Conservation (phyloP, 1,139 yeast genomes). For the Saccharomyces hybrid region DNA sequence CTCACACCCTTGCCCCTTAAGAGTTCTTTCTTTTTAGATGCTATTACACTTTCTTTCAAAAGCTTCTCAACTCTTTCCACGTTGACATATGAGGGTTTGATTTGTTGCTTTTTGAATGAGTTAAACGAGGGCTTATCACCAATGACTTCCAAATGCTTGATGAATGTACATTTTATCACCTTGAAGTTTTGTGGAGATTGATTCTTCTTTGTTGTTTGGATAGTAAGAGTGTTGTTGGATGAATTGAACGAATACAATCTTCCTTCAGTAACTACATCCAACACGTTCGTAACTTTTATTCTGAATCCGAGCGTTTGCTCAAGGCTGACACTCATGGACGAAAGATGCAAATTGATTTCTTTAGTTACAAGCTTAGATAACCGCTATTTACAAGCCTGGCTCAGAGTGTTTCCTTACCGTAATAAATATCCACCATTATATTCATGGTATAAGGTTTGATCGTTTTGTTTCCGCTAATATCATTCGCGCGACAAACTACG, state of each 20-base stretch:
- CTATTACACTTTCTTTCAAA: constrained; percentile 19
- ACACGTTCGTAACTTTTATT: constrained; percentile 52
- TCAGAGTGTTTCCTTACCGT: not conserved
- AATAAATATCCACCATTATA: not conserved
- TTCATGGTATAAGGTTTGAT: not conserved
- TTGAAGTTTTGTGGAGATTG: constrained; percentile 36
- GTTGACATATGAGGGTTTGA: constrained; percentile 23
- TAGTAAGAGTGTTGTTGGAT: constrained; percentile 35
- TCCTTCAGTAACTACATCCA: constrained; percentile 53
- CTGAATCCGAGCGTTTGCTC: constrained; percentile 34
- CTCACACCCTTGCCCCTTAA: constrained; percentile 37
- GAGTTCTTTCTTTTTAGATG: constrained; percentile 12
- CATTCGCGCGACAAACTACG: not conserved
- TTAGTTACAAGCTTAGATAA: not conserved
- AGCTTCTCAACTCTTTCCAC: constrained; percentile 20
- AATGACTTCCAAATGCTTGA: constrained; percentile 45
- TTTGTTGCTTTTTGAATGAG: constrained; percentile 24
- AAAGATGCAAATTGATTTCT: not conserved
- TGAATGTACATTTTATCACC: constrained; percentile 50
- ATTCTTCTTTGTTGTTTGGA: constrained; percentile 25
- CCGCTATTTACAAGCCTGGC: not conserved
- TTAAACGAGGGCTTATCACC: constrained; percentile 30
- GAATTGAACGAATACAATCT: constrained; percentile 53
- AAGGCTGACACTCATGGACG: constrained; percentile 24
- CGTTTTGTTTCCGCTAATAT: not conserved